Base-by-base conservation (phyloP, 208 protist genomes). In the Crithidia expoeki region DNA sequence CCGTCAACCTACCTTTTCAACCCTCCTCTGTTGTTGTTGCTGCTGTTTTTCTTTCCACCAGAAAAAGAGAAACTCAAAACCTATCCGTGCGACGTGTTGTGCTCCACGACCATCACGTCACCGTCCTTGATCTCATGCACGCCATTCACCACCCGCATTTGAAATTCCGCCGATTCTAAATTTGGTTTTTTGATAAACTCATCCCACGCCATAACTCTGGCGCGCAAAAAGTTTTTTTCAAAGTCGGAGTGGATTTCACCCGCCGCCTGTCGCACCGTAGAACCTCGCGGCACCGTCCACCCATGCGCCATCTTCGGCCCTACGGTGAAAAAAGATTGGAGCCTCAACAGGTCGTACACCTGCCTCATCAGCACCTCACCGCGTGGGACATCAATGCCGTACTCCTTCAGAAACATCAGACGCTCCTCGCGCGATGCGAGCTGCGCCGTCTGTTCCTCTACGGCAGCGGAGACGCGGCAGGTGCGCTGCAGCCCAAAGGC, bases 271-370 rank as follows among this genome's bases (percentile, higher is more conserved):
- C 75, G 77, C 34, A 79, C 88, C 6, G 78, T 93, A 0, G 80
- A 65, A 17, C 90, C 88, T 12, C 68, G 55, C 49, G 32, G 4
- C 42, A 88, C 77, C 16, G 83, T 64, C 90, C 92, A 96, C 9
- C 72, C 88, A 68, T 88, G 85, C 19, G 90, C 80, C 90, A 95
- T 94, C 38, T 85, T 76, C 25, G 92, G 92, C 28, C 92, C 92
- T 14, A 94, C 87, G 4, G 92, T 96, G 78, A 94, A 96, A 64
- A 96, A 96, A 17, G 89, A 89, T 58, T 94, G 84, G 55, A 94
- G 74, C 32, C 65, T 72, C 50, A 94, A 75, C 28, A 94, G 51
- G 5, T 72, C 67, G 51, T 90, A 89, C 34, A 92, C 88, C 32
- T 66, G 62, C 55, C 68, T 68, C 72, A 94, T 70, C n/a, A 96